A percentile compares a stretch with the other conserved stretches of the same genome.
Evolutionary conservation across 768 basidiomycete genomes (phyloP).

Genomic region (Leucocoprinus birnbaumii): DNA sequence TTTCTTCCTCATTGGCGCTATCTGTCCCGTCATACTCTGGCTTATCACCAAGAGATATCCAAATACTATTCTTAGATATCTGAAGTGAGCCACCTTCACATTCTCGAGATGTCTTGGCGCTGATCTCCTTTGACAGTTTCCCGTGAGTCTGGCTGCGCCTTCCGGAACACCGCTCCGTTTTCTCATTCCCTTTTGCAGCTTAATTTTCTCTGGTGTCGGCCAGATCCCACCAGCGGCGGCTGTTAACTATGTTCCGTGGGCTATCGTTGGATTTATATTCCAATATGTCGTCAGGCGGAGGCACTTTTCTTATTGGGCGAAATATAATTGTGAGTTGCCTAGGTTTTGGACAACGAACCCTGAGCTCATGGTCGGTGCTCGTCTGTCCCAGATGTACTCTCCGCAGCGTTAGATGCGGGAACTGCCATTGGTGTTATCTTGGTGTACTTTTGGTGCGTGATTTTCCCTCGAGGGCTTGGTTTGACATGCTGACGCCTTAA

Average conservation of each 20-base stretch:
- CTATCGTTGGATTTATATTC: conserved; percentile 73
- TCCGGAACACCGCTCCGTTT: neutral
- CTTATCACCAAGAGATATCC: conserved; percentile 62
- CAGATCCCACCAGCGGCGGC: conserved; percentile 82
- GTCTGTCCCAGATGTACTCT: conserved; percentile 55
- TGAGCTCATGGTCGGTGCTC: neutral
- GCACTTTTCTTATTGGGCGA: conserved; percentile 72
- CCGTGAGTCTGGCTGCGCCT: conserved; percentile 32
- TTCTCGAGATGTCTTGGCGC: too few relatives aligned
- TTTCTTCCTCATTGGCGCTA: conserved; percentile 74
- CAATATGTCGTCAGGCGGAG: conserved; percentile 67
- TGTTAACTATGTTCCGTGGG: conserved; percentile 83
- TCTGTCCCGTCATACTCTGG: conserved; percentile 63
- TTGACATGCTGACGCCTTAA: neutral
- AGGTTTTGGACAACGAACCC: neutral
- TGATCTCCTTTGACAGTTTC: conserved; percentile 29
- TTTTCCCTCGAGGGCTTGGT: neutral
- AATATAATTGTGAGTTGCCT: conserved; percentile 62
- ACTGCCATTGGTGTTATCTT: conserved; percentile 63
- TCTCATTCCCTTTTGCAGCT: conserved; percentile 26
- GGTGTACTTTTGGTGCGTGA: conserved; percentile 64
- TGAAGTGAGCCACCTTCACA: conserved; percentile 46
- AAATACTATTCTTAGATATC: conserved; percentile 57
- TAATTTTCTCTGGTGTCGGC: conserved; percentile 67
- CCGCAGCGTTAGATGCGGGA: conserved; percentile 74